phyloP scores from a whole-genome alignment of 2,329 filamentous ascomycete genomes.

The Fusarium burgessii region DNA sequence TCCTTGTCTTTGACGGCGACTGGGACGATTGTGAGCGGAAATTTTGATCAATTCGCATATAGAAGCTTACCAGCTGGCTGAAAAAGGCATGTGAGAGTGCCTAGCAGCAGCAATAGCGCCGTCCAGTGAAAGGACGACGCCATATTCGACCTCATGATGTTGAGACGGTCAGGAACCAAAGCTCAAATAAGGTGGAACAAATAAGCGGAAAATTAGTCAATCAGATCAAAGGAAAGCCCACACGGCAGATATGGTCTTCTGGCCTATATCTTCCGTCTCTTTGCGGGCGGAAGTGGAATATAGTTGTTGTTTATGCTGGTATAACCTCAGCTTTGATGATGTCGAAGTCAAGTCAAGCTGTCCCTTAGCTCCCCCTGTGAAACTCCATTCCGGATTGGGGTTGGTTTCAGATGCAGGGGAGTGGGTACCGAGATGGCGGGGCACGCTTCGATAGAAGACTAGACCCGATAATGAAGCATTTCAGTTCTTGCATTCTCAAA shows the following conservation, averaged over 20 bases:
- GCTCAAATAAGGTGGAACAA: constrained; percentile 14
- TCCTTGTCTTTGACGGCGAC: constrained; percentile 93
- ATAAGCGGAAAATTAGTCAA: constrained; percentile 4
- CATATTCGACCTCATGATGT: constrained; percentile 63
- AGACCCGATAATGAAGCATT: constrained; percentile 36
- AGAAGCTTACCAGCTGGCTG: constrained; percentile 70
- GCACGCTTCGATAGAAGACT: constrained; percentile 41
- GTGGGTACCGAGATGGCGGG: constrained; percentile 41
- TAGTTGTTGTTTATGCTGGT: constrained; percentile 31
- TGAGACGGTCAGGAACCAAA: constrained; percentile 34
- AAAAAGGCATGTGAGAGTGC: constrained; percentile 69
- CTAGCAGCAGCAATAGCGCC: constrained; percentile 69
- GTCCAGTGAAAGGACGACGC: constrained; percentile 73
- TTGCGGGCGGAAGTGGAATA: constrained; percentile 13
- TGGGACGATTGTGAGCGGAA: constrained; percentile 53
- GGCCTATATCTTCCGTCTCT: constrained; percentile 13
- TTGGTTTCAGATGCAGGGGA: constrained; percentile 42
- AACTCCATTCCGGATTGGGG: constrained; percentile 43
- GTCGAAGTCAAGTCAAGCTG: constrained; percentile 50
- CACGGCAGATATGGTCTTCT: constrained; percentile 8
- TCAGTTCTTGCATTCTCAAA: constrained; percentile 19
- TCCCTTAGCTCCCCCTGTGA: constrained; percentile 38
- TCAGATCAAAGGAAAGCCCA: constrained; percentile 9
- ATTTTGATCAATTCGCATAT: too few relatives aligned
- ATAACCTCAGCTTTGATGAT: constrained; percentile 42